A percentile compares a stretch with the other conserved stretches of the same genome.
These are phyloP conservation scores for Tetracladium maxilliforme DNA, from an alignment of 2,329 filamentous ascomycete species.

Conservation along the genomic window DNA sequence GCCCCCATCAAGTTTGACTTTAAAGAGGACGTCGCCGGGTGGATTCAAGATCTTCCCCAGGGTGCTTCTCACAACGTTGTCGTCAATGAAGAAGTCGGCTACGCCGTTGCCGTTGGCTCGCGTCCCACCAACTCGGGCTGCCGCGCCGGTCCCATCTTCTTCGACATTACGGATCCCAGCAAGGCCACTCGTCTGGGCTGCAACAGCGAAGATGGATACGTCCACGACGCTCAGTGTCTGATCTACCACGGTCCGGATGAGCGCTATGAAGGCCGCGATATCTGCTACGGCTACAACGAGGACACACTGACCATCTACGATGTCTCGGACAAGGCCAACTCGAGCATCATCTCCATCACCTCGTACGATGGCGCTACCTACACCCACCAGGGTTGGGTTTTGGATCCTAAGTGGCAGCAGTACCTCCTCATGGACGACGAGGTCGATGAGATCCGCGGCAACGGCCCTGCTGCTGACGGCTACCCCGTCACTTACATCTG, in stretches of 20 bases:
- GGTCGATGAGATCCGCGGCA: slow-evolving; percentile 28
- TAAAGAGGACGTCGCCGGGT: slow-evolving; percentile 22
- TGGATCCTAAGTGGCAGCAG: slow-evolving; percentile 18
- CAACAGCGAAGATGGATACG: slow-evolving; percentile 34
- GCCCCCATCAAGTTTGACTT: slow-evolving; percentile 25
- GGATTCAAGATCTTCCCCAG: slow-evolving; percentile 23
- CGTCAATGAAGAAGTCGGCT: slow-evolving; percentile 29
- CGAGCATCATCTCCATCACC: slow-evolving; percentile 32
- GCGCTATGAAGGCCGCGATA: slow-evolving; percentile 29
- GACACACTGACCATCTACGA: slow-evolving; percentile 35
- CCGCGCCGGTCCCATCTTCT: slow-evolving; percentile 40
- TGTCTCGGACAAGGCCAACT: slow-evolving; percentile 29
- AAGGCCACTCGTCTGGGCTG: slow-evolving; percentile 39
- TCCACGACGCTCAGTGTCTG: slow-evolving; percentile 41
- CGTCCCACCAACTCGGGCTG: slow-evolving; percentile 27
- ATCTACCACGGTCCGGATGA: slow-evolving; percentile 35
- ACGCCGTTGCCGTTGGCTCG: slow-evolving; percentile 27
- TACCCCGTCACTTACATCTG: slow-evolving; percentile 35
- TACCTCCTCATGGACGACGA: slow-evolving; percentile 38
- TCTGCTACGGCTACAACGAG: slow-evolving; percentile 42
- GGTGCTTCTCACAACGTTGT: slow-evolving; percentile 38
- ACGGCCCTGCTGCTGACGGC: slow-evolving; percentile 23
- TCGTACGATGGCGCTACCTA: slow-evolving; percentile 41
- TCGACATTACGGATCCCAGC: slow-evolving; percentile 36
- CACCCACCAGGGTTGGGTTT: slow-evolving; percentile 36